Evolutionary conservation across 345 rosid genomes (phyloP), one percentile per base, ranked within the genome.

Genomic region (Trapa incisa): DNA sequence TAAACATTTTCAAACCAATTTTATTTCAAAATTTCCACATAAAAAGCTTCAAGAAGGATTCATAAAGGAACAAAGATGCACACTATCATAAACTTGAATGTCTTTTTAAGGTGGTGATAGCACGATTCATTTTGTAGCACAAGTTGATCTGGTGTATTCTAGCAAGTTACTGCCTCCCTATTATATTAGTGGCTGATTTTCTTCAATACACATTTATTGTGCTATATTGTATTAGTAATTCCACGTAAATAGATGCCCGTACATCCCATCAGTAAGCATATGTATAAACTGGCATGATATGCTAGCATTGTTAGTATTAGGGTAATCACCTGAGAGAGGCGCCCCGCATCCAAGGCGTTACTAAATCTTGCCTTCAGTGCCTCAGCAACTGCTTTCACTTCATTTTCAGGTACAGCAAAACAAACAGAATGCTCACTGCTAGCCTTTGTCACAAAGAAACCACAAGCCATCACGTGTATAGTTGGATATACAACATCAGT

Each of bases 341-440:
- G 96, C 53, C 99, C 97, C 75, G 96, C 97, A 66, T 83, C 78
- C 74, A 95, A 77, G 66, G 99, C 99, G 78, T 86, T 86, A 65
- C 80, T 80, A 80, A 95, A 95, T 70, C 88, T 89, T 54, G 90
- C 88, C 62, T 86, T 73, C 69, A 95, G 75, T 65, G 97, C 97
- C 75, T 91, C 91, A 0, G 93, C 89, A 61, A 95, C 97, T 37
- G 96, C 96, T 37, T 82, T 76, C 37, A 95, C 99, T 80, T 95
- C 99, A 74, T 84, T 95, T 75, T 95, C 99, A 37, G 97, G 99
- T 62, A 91, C 97, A 67, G 97, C 97, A 85, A 95, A 95, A 79
- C 99, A 95, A 68, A 95, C 89, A 70, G 97, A 91, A 79, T 95
- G 97, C 82, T 95, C 97, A 74, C 97, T 95, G 76, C 97, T 95